Base-by-base conservation (phyloP, 768 basidiomycete genomes). In the Sarcodon sp. region DNA sequence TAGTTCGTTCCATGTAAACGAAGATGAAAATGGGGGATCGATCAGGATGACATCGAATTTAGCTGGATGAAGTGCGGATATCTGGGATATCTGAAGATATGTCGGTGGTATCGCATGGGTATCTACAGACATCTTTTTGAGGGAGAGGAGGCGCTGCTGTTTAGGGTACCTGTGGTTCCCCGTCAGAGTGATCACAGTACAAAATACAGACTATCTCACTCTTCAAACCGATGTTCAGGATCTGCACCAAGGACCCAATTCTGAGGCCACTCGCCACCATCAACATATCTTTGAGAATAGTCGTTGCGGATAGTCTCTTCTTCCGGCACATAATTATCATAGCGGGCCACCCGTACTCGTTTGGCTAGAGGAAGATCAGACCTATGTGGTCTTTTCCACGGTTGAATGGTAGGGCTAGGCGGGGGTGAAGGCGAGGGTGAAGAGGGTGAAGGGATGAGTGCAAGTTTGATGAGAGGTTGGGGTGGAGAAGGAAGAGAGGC, bases 291-390 rank as follows among this genome's bases (percentile, higher is more conserved):
- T 63, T 85, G 83, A 0, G 86, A 88, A 59, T 93, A 91, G 66
- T 99, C 93, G 56, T 96, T 98, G 44, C 96, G 75, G 39, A 99
- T 87, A 0, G 92, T 97, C 62, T 99, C 94, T 60, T 99, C 94
- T 52, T 91, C 89, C 1, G 87, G 83, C 12, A 92, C 74, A 54
- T 94, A 93, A 58, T 93, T 92, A 33, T 62, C 61, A 54, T 88
- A 91, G 34, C 84, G 72, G 16, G 74, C 70, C 6, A 76, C 66
- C 3, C 87, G 75, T 0, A 85, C 84, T 4, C 78, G 76, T 60
- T 91, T 91, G 6, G 79, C 73, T n/a, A 80, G 79, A 0, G 81
- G 75, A 5, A 79, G 58, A 47, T 78, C 76, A 62, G 63, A 55
- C 45, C 75, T 61, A 44, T 74, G 73, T 21, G 67, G 61, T 27